Evolutionary conservation across 73 alveolate species (phyloP), one percentile per base, ranked within the genome.

Genomic region (Paramecium sonneborni): DNA sequence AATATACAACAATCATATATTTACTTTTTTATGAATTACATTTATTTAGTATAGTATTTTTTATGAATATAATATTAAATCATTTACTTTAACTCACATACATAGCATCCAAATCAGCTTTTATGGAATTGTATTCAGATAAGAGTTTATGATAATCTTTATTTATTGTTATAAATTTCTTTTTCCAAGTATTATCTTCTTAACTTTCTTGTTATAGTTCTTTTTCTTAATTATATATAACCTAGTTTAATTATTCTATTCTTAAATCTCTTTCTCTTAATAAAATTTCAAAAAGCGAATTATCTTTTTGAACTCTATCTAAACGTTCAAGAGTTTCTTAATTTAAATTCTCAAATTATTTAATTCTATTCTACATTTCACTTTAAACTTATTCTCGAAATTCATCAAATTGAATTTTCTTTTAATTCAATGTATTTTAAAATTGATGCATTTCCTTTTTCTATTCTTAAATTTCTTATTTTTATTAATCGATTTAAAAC

Each of bases 81-180:
- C 84, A 62, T 62, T 62, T 62, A 30, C 44, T 23, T 26, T 62
- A 62, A 24, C 48, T 62, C 18, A 62, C 84, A 26, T 62, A 62
- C 46, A 62, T 62, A 4, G 84, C 84, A 62, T 62, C 84, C 14
- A 62, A 62, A 62, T 62, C 84, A 62, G 84, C 84, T 62, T 62
- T 62, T 26, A 62, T 28, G 5, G 84, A 62, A 62, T 62, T 62
- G 9, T 62, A 62, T 62, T 62, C 84, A 23, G 84, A 62, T 62
- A 62, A 62, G 12, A 62, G 44, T 62, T 26, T 62, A 26, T 62
- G 84, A 62, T 62, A 62, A 62, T 62, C 84, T 62, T 62, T 62
- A 32, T 62, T 62, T 62, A 62, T 62, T 32, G 20, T 62, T 11
- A 62, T 62, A 32, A 62, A 62, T 10, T 62, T 62, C 44, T 62